Conservation (phyloP, 2,329 filamentous ascomycete species). For the Sarocladium oryzae region DNA sequence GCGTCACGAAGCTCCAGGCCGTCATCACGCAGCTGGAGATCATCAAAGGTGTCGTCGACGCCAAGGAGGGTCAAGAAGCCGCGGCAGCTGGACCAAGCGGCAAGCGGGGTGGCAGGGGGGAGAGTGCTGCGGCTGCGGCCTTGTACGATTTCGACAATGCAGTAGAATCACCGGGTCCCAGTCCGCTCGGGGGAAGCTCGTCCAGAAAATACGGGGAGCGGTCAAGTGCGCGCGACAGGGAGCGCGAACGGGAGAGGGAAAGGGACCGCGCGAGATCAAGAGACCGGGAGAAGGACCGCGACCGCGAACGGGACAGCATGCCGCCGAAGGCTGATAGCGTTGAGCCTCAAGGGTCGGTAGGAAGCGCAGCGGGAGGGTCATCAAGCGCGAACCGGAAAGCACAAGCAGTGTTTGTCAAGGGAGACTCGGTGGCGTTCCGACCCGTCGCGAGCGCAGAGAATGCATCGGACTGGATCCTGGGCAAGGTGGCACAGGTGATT, state of each 20-base stretch:
- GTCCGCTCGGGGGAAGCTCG: slow-evolving; percentile 29
- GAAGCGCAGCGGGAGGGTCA: slow-evolving; percentile 12
- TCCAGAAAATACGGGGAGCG: slow-evolving; percentile 28
- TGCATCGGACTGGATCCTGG: slow-evolving; percentile 62
- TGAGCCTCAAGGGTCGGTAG: slow-evolving; percentile 38
- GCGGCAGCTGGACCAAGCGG: slow-evolving; percentile 14
- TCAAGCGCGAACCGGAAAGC: slow-evolving; percentile 25
- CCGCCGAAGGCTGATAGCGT: slow-evolving; percentile 51
- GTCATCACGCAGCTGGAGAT: slow-evolving; percentile 37
- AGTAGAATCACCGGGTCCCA: slow-evolving; percentile 39
- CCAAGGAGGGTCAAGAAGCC: slow-evolving; percentile 32
- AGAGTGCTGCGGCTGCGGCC: slow-evolving; percentile 15
- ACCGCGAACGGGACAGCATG: slow-evolving; percentile 44
- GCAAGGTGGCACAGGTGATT: slow-evolving; percentile 67
- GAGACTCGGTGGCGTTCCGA: slow-evolving; percentile 62
- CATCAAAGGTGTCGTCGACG: slow-evolving; percentile 34
- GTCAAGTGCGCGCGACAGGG: slow-evolving; percentile 11
- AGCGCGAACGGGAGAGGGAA: slow-evolving; percentile 17
- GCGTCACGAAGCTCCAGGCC: slow-evolving; percentile 27
- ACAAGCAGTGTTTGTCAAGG: slow-evolving; percentile 52
- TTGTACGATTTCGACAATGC: slow-evolving; percentile 39
- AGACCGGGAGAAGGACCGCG: slow-evolving; percentile 21
- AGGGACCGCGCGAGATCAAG: slow-evolving; percentile 24
- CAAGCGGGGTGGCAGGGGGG: slow-evolving; percentile 17
- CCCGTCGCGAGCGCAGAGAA: slow-evolving; percentile 25